Conservation (phyloP, 306 rosid species). For the Vigna radiata region DNA sequence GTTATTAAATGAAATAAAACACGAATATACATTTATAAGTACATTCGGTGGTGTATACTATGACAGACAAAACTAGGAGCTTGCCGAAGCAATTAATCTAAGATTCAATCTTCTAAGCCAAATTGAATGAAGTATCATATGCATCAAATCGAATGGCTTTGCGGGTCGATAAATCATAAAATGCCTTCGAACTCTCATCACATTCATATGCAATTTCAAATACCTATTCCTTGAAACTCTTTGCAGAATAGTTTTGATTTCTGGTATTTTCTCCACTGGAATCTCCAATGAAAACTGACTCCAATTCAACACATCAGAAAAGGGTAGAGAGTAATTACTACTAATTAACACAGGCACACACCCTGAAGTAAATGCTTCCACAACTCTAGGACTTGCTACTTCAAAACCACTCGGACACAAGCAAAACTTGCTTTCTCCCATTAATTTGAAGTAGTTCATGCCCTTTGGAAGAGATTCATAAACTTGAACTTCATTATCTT, state of each 20-base stretch:
- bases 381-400: conserved; percentile 80
- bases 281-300: conserved; percentile 59
- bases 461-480: conserved; percentile 55
- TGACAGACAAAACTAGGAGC: neutral
- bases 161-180: conserved; percentile 65
- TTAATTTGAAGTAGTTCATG: conserved; percentile 51
- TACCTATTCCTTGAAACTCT: conserved; percentile 44
- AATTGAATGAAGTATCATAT: neutral
- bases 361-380: conserved; percentile 62
- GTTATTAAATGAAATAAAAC: too few species aligned
- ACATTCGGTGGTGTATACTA: neutral
- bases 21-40: too few species aligned
- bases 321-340: conserved; percentile 59
- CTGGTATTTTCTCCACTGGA: conserved; percentile 49
- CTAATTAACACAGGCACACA: conserved; percentile 72
- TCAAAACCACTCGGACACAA: conserved; percentile 80
- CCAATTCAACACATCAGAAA: conserved; percentile 74
- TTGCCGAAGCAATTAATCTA: neutral
- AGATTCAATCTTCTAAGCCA: neutral
- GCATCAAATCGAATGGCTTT: conserved; percentile 44
- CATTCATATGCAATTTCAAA: conserved; percentile 49
- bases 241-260: conserved; percentile 58
- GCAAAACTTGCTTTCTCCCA: conserved; percentile 68
- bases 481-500: conserved; percentile 61
- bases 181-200: conserved; percentile 51